Evolutionary conservation across 148 eudicot species (phyloP).

Genomic region (Oxyria digyna): DNA sequence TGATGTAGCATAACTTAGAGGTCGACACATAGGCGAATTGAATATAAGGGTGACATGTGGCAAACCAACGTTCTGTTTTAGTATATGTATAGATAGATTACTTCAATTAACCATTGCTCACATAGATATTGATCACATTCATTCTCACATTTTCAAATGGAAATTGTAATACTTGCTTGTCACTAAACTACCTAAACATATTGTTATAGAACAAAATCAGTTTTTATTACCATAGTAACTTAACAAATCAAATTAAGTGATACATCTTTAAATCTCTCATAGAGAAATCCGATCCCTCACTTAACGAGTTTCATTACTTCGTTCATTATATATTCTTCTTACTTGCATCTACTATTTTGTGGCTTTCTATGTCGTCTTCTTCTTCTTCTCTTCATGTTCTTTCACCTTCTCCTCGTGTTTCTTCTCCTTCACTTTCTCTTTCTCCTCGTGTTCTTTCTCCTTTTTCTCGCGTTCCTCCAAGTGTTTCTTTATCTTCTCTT

Average conservation of each 20-base stretch:
- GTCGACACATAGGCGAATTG: too few species aligned
- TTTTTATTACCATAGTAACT: background rate
- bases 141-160: too few species aligned
- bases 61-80: too few species aligned
- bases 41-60: too few species aligned
- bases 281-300: background rate
- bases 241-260: background rate
- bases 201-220: background rate
- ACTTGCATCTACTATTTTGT: background rate
- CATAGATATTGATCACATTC: too few species aligned
- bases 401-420: background rate
- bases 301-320: background rate
- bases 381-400: background rate
- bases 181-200: background rate
- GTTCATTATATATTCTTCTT: background rate
- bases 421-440: background rate
- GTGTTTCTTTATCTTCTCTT: too few species aligned
- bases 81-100: too few species aligned
- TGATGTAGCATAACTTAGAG: too few species aligned
- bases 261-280: background rate
- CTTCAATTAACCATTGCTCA: too few species aligned
- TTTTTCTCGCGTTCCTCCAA: background rate
- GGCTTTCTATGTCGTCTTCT: background rate
- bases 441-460: background rate
- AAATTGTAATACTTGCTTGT: too few species aligned